These are phyloP conservation scores for Tylopilus sp. DNA, from an alignment of 768 basidiomycete genomes.

Conservation along the genomic window DNA sequence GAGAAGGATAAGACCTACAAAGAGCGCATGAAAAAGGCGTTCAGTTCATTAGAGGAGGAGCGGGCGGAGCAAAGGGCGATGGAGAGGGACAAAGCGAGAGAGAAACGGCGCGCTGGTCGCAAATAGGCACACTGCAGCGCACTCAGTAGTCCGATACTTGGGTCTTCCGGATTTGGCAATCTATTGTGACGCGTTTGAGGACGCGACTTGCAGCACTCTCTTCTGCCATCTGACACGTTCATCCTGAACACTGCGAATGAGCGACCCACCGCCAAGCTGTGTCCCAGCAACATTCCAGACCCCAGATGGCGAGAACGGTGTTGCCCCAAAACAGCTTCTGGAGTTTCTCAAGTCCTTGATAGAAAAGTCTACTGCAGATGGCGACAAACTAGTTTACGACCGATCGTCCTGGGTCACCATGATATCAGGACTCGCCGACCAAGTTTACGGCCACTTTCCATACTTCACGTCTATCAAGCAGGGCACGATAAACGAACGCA, in stretches of 20 bases:
- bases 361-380: conserved; percentile 32
- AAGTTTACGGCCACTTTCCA: conserved; percentile 54
- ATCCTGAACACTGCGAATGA: conserved; percentile 18
- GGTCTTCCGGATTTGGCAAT: conserved; percentile 8
- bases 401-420: conserved; percentile 48
- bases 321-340: conserved; percentile 38
- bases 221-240: background rate
- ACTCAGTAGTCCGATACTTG: background rate
- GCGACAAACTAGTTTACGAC: conserved; percentile 31
- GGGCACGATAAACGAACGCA: conserved; percentile 54
- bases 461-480: conserved; percentile 47
- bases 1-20: conserved; percentile 84
- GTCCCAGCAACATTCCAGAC: conserved; percentile 32
- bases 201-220: background rate
- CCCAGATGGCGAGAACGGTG: conserved; percentile 21
- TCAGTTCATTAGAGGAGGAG: conserved; percentile 75
- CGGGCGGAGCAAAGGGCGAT: conserved; percentile 92
- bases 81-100: conserved; percentile 77
- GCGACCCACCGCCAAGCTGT: conserved; percentile 20
- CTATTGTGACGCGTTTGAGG: background rate
- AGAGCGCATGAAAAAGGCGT: conserved; percentile 80
- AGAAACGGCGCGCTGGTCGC: conserved; percentile 73
- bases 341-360: conserved; percentile 42
- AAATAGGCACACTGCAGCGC: conserved; percentile 46
- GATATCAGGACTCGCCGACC: conserved; percentile 49